Evolutionary conservation across 2,329 filamentous ascomycete species (phyloP).

Genomic region (Nothophoma quercina): DNA sequence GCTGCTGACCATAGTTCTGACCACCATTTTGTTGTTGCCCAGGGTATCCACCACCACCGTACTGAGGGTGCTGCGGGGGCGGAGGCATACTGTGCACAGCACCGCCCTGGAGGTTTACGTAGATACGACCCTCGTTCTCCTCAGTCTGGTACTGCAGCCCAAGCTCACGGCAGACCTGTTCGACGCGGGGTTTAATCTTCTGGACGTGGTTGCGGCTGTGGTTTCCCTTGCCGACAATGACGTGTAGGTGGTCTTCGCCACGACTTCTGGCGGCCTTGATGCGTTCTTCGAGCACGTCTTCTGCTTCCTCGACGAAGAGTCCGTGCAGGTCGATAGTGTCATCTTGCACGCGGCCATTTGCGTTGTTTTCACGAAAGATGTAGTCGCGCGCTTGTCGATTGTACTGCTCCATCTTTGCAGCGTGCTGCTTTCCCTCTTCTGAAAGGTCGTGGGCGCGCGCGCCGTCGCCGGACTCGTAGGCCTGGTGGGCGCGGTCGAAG

Average conservation of each 20-base stretch:
- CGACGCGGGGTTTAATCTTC: conserved; percentile 94
- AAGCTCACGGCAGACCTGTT: conserved; percentile 82
- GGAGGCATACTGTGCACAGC: conserved; percentile 52
- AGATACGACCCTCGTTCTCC: conserved; percentile 88
- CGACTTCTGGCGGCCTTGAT: conserved; percentile 78
- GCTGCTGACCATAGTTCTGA: too few relatives aligned
- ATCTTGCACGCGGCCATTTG: conserved; percentile 71
- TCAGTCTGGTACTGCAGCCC: conserved; percentile 86
- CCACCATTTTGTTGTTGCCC: conserved; percentile 52
- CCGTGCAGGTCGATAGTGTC: conserved; percentile 96
- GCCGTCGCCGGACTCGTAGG: conserved; percentile 84
- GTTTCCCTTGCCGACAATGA: conserved; percentile 95
- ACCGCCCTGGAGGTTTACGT: conserved; percentile 83
- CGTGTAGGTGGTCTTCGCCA: conserved; percentile 84
- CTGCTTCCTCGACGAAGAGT: conserved; percentile 92
- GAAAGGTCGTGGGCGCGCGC: conserved; percentile 82
- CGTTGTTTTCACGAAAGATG: conserved; percentile 96
- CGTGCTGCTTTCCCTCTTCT: conserved; percentile 85
- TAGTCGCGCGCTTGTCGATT: conserved; percentile 91
- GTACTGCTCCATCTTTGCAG: conserved; percentile 82
- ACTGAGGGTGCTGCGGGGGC: conserved; percentile 48
- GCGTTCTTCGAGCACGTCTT: conserved; percentile 85
- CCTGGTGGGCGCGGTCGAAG: conserved; percentile 73
- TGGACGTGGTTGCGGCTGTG: conserved; percentile 83
- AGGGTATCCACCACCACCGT: conserved; percentile 45